phyloP scores from a whole-genome alignment of 2,329 filamentous ascomycete genomes.

The Arthrinium puccinioides region DNA sequence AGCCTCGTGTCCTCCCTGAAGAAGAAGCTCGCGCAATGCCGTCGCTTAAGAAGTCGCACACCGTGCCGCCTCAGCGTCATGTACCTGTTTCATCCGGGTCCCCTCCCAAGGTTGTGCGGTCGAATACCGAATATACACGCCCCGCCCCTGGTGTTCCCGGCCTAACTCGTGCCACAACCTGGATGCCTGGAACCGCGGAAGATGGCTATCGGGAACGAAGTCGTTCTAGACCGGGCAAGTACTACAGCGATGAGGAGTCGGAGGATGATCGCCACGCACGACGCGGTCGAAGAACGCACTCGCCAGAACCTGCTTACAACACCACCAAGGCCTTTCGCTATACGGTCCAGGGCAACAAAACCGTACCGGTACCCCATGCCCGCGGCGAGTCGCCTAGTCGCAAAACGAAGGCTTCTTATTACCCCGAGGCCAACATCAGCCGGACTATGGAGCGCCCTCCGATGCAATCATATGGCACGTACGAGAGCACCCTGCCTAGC shows the following conservation, averaged over 20 bases:
- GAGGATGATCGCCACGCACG: slow-evolving; percentile 4
- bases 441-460: too few relatives aligned
- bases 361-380: neutral
- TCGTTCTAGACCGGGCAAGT: slow-evolving; percentile 1
- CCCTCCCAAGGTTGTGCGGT: slow-evolving; percentile 3
- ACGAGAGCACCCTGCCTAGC: neutral
- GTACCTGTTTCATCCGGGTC: slow-evolving; percentile 2
- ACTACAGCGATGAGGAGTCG: slow-evolving; percentile 5
- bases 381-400: neutral
- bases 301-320: slow-evolving; percentile 4
- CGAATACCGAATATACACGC: slow-evolving; percentile 5
- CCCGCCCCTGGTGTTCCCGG: slow-evolving; percentile 3
- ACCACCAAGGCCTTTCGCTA: slow-evolving; percentile 5
- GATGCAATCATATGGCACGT: slow-evolving; percentile 1
- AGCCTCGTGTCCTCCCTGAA: neutral
- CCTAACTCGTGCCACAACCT: slow-evolving; percentile 3
- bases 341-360: slow-evolving; percentile 3
- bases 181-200: neutral
- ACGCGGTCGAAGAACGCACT: slow-evolving; percentile 1
- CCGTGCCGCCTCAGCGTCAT: slow-evolving; percentile 2
- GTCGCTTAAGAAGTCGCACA: slow-evolving; percentile 3
- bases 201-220: slow-evolving; percentile 4
- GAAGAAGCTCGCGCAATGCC: neutral
- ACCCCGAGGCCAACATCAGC: slow-evolving; percentile 2
- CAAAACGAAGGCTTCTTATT: neutral